Percentiles rank a stretch among this genome's conserved stretches.
Evolutionary conservation across 352 stramenopile species (phyloP).

Genomic region (Labyrinthula sp.): DNA sequence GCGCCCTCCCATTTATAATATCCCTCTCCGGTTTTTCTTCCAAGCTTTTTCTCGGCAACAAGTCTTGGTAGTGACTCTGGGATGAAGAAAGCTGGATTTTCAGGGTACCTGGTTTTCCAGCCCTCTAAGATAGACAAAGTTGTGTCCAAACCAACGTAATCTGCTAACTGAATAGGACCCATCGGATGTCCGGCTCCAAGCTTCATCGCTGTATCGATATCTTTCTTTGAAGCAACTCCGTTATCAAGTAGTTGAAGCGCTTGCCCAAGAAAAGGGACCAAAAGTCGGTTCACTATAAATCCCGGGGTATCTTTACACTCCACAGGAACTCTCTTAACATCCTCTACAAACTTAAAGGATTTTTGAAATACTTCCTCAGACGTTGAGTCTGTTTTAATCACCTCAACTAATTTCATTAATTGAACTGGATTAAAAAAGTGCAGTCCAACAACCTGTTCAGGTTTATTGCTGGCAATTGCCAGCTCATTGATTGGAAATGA

Average conservation of each 20-base stretch:
- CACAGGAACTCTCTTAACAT: constrained; percentile 70
- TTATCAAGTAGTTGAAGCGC: constrained; percentile 77
- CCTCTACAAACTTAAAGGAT: constrained; percentile 60
- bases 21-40: constrained; percentile 79
- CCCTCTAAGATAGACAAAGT: constrained; percentile 79
- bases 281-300: constrained; percentile 88
- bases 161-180: constrained; percentile 68
- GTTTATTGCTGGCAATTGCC: constrained; percentile 60
- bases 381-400: constrained; percentile 75
- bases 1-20: constrained; percentile 65
- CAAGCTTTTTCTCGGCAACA: constrained; percentile 71
- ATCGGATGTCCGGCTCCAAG: constrained; percentile 87
- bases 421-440: constrained; percentile 95
- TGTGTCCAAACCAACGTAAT: constrained; percentile 90
- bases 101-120: constrained; percentile 78
- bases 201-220: constrained; percentile 92
- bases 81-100: constrained; percentile 81
- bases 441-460: constrained; percentile 75
- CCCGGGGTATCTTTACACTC: constrained; percentile 79
- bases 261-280: constrained; percentile 55
- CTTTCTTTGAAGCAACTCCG: constrained; percentile 68
- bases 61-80: constrained; percentile 66
- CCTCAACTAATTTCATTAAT: constrained; percentile 81
- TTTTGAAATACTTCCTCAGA: constrained; percentile 66
- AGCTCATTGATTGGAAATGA: constrained; percentile 77